Evolutionary conservation across 2,329 filamentous ascomycete genomes (phyloP), one percentile per base, ranked within the genome.

Genomic region (Hymenoscyphus fraxineus): DNA sequence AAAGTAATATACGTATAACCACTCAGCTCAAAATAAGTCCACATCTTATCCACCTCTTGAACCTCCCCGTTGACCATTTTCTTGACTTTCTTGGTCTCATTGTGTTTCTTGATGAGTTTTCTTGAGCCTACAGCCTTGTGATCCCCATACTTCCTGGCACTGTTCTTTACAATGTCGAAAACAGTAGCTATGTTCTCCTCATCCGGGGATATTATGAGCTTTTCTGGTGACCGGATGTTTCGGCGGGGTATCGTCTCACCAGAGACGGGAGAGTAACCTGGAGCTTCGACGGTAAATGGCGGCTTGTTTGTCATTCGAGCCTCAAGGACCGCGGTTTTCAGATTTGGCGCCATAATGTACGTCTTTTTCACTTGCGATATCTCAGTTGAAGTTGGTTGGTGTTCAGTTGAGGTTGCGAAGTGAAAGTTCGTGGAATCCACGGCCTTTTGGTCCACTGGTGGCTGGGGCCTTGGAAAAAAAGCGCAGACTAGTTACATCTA

Each of bases 11-110:
- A 94, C 67, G 85, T 83, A 80, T 93, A 95, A 60, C 81, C 81
- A 75, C 88, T 89, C 73, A 93, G 85, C 80, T 95, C 91, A 76
- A 91, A 94, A 78, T 89, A 94, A 56, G 86, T 88, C 91, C 91
- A 95, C 74, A 90, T 84, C 85, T 94, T 94, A 76, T 93, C 89
- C 22, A 93, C 86, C 77, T 93, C 85, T 73, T 85, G 80, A 81
- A 93, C 88, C 73, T 88, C 84, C 69, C 91, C 91, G 75, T 94
- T 89, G 59, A 94, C 80, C 64, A 92, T 82, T 83, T 93, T 94
- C 85, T 93, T 94, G 76, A 94, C 81, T 82, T 92, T 93, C 81
- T 93, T 94, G 73, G 86, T 90, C 78, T 95, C 91, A 70, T 87
- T 83, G 77, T 93, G 90, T 54, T 87, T 88, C 77, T 88, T 84